These are phyloP conservation scores for Narthecium ossifragum DNA, from an alignment of 106 monocot species.

Conservation along the genomic window DNA sequence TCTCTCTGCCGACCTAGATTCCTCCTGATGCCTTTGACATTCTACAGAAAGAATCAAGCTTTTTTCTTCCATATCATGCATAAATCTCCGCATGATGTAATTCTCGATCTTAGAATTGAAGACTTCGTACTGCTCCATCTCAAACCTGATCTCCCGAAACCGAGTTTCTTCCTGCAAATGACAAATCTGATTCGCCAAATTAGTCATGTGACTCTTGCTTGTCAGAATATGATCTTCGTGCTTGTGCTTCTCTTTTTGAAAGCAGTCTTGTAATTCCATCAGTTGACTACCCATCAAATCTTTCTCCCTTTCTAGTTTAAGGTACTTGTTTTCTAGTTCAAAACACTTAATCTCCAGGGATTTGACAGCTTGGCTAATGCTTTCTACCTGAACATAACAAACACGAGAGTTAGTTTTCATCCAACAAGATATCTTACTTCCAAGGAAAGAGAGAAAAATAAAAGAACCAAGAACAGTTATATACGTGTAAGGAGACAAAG, in stretches of 20 bases:
- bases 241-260: conserved; percentile 32
- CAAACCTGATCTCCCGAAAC: conserved; percentile 21
- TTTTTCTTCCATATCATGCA: conserved; percentile 43
- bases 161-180: conserved; percentile 25
- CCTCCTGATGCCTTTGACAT: conserved; percentile 25
- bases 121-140: conserved; percentile 34
- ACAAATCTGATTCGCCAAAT: conserved; percentile 19
- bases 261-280: conserved; percentile 22
- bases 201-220: conserved; percentile 11
- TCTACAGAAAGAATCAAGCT: conserved; percentile 22
- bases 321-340: conserved; percentile 27
- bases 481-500: neutral
- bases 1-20: conserved; percentile 12
- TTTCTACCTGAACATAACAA: conserved; percentile 27
- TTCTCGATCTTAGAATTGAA: conserved; percentile 33
- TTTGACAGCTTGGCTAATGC: conserved; percentile 10
- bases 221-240: conserved; percentile 5
- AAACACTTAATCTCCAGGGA: conserved; percentile 26
- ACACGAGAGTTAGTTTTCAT: too few relatives aligned
- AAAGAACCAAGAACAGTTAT: neutral
- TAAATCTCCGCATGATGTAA: conserved; percentile 36
- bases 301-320: conserved; percentile 27
- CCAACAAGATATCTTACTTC: too few relatives aligned
- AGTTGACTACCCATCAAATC: conserved; percentile 21
- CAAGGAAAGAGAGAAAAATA: conserved; percentile 1